phyloP scores from a whole-genome alignment of 495 filamentous ascomycete species.

The Penicillium roqueforti region DNA sequence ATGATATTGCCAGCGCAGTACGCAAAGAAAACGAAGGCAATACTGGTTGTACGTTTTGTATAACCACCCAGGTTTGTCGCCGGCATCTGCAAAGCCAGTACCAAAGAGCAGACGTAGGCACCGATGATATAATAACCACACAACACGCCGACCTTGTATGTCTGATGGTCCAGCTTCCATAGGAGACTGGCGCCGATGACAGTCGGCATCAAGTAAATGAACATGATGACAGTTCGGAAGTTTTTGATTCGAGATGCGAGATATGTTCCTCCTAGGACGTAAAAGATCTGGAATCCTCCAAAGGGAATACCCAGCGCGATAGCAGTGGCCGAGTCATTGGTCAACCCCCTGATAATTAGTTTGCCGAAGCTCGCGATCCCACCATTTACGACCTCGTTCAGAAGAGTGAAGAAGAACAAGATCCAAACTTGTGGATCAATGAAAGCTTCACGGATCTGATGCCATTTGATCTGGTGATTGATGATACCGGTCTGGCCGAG shows the following conservation, averaged over 20 bases:
- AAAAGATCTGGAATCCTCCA: conserved; percentile 39
- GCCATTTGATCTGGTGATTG: conserved; percentile 41
- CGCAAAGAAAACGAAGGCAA: conserved; percentile 38
- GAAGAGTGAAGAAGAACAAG: conserved; percentile 26
- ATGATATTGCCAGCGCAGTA: conserved; percentile 37
- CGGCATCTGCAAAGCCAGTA: conserved; percentile 40
- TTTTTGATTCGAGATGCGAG: conserved; percentile 32
- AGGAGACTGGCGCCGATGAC: conserved; percentile 32
- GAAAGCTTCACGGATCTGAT: conserved; percentile 44
- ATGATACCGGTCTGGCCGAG: conserved; percentile 39
- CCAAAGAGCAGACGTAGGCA: conserved; percentile 36
- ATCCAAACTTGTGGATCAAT: conserved; percentile 42
- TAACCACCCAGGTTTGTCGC: conserved; percentile 40
- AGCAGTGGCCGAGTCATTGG: conserved; percentile 25
- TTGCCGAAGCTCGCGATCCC: conserved; percentile 37
- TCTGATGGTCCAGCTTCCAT: conserved; percentile 33
- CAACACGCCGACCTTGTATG: conserved; percentile 32
- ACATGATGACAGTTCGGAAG: conserved; percentile 35
- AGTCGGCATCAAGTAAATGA: conserved; percentile 33
- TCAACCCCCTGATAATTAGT: conserved; percentile 38
- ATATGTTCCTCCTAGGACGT: conserved; percentile 31
- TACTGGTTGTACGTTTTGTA: conserved; percentile 39
- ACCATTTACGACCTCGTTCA: conserved; percentile 39
- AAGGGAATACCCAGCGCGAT: conserved; percentile 36
- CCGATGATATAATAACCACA: conserved; percentile 40